Conservation (phyloP, 495 filamentous ascomycete species). For the Aspergillus egyptiacus region DNA sequence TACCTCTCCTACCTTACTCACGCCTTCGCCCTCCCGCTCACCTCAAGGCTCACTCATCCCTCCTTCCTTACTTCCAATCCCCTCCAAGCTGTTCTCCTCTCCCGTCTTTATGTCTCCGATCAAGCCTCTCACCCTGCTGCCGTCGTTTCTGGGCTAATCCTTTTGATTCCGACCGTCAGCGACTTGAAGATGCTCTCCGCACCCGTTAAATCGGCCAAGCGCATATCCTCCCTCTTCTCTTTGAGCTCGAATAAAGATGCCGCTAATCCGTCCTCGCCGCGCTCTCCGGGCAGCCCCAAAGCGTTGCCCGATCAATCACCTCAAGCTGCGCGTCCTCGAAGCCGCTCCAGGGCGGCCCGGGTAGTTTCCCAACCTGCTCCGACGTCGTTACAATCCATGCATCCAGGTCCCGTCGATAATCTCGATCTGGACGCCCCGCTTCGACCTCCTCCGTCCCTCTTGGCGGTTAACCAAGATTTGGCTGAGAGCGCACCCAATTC, state of each 20-base stretch:
- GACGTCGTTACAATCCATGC: constrained; percentile 26
- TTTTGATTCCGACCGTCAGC: constrained; percentile 10
- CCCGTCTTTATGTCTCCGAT: constrained; percentile 1
- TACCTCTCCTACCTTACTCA: constrained; percentile 2
- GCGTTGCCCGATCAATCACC: constrained; percentile 22
- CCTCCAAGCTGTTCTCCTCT: constrained; percentile 1
- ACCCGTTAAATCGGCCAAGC: constrained; percentile 46
- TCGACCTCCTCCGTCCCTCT: constrained; percentile 40
- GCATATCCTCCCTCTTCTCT: constrained; percentile 45
- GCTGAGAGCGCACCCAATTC: constrained; percentile 31
- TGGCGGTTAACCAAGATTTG: constrained; percentile 39
- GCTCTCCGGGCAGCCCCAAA: constrained; percentile 22
- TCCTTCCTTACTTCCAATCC: constrained; percentile 9
- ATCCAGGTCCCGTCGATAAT: constrained; percentile 22
- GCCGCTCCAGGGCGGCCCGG: constrained; percentile 34
- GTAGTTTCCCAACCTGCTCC: constrained; percentile 34
- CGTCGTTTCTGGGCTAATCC: constrained; percentile 5
- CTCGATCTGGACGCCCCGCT: constrained; percentile 33
- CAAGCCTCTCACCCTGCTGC: background rate
- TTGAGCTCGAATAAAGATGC: constrained; percentile 35
- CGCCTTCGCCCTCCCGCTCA: constrained; percentile 2
- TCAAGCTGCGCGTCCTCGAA: constrained; percentile 25
- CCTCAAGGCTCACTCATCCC: constrained; percentile 6
- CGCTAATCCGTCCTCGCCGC: constrained; percentile 24
- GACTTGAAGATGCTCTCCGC: constrained; percentile 39